phyloP scores from a whole-genome alignment of 2,329 filamentous ascomycete species.

The Pleochaeta shiraiana region DNA sequence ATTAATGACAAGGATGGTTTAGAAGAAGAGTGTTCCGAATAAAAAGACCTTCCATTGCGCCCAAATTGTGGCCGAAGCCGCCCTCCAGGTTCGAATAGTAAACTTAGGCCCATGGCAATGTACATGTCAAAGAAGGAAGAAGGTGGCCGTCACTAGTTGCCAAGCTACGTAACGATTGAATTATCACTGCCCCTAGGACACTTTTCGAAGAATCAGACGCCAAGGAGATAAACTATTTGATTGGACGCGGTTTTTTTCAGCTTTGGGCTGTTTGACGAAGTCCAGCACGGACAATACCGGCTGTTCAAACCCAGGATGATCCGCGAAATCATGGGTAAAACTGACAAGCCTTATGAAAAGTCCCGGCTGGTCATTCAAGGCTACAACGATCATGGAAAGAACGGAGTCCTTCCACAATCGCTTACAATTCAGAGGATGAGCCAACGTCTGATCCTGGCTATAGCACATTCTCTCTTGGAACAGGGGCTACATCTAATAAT shows the following conservation, averaged over 20 bases:
- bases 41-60: neutral
- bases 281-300: neutral
- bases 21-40: neutral
- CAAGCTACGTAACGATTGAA: neutral
- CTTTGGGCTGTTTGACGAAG: neutral
- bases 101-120: neutral
- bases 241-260: neutral
- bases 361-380: constrained; percentile 4
- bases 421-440: constrained; percentile 6
- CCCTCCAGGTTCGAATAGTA: neutral
- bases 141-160: neutral
- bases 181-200: neutral
- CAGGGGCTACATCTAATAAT: neutral
- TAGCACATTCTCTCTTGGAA: neutral
- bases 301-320: neutral
- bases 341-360: neutral
- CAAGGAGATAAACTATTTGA: neutral
- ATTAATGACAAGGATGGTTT: neutral
- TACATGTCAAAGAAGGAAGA: neutral
- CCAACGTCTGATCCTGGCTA: constrained; percentile 3
- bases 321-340: neutral
- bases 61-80: neutral
- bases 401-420: constrained; percentile 6
- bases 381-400: constrained; percentile 7
- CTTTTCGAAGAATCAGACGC: neutral